Percentiles rank a stretch among this genome's conserved stretches.
Conservation (phyloP, 1,284 basidiomycete species). For the Sanguinoderma infundibulare region DNA sequence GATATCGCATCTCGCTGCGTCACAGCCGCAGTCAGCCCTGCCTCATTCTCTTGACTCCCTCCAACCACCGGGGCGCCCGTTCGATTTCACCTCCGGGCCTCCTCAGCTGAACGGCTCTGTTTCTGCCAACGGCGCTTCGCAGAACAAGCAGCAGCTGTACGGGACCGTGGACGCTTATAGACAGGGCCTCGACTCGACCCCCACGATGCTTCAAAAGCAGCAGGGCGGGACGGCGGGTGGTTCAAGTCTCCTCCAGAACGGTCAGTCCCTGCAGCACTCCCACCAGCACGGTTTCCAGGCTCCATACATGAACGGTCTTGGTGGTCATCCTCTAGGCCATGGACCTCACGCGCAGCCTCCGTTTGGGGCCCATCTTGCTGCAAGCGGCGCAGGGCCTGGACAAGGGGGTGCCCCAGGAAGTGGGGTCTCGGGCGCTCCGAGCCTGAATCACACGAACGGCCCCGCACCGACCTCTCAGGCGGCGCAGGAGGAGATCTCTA, state of each 20-base stretch:
- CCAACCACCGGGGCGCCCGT: slow-evolving; percentile 30
- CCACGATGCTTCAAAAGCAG: slow-evolving; percentile 24
- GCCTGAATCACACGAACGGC: slow-evolving; percentile 34
- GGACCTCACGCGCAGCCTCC: slow-evolving; percentile 61
- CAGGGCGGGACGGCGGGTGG: slow-evolving; percentile 4
- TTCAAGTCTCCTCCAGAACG: slow-evolving; percentile 23
- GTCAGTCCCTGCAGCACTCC: slow-evolving; percentile 22
- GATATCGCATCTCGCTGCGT: slow-evolving; percentile 23
- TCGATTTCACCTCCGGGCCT: slow-evolving; percentile 32
- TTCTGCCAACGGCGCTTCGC: slow-evolving; percentile 24
- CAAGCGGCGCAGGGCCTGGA: slow-evolving; percentile 36
- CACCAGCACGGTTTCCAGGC: slow-evolving; percentile 37
- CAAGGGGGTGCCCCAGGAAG: slow-evolving; percentile 25
- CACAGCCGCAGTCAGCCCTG: slow-evolving; percentile 22
- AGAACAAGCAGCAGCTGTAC: slow-evolving; percentile 31
- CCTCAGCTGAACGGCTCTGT: slow-evolving; percentile 28
- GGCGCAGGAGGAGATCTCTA: slow-evolving; percentile 91
- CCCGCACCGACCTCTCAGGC: slow-evolving; percentile 32
- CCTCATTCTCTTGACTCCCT: slow-evolving; percentile 34
- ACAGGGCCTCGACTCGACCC: slow-evolving; percentile 27
- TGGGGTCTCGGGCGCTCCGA: slow-evolving; percentile 30
- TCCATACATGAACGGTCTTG: slow-evolving; percentile 32
- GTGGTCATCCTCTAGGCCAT: slow-evolving; percentile 28
- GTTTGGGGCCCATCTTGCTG: slow-evolving; percentile 68
- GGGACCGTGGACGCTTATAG: slow-evolving; percentile 30